Evolutionary conservation across 2,329 filamentous ascomycete species (phyloP).

Genomic region (Talaromyces sp.): DNA sequence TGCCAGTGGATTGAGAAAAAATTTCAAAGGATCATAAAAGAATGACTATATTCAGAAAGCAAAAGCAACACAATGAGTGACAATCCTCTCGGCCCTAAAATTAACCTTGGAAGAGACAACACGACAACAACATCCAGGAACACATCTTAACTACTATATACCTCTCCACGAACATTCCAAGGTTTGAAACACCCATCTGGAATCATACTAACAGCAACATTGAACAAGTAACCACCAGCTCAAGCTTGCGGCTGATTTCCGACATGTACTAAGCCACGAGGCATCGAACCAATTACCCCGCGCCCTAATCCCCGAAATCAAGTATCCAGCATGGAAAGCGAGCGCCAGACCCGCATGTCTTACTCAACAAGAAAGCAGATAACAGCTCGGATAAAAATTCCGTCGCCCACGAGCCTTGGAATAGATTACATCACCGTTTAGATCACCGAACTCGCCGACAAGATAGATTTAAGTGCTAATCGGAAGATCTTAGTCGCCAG

Average conservation of each 20-base stretch:
- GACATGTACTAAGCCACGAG: neutral
- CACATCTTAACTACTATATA: neutral
- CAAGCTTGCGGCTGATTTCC: neutral
- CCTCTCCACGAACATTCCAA: neutral
- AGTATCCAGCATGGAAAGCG: neutral
- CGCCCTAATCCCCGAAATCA: neutral
- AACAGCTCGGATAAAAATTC: constrained; percentile 1
- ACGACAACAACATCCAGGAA: too few relatives aligned
- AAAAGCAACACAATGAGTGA: neutral
- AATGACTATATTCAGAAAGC: neutral
- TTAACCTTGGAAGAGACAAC: too few relatives aligned
- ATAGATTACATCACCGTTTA: neutral
- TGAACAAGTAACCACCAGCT: neutral
- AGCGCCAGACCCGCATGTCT: neutral
- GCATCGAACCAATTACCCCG: neutral
- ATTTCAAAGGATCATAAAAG: neutral
- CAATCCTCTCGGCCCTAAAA: neutral
- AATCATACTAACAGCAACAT: neutral
- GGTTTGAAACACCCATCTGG: too few relatives aligned
- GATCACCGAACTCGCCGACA: neutral
- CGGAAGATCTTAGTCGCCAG: neutral
- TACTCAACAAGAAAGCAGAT: neutral
- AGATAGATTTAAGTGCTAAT: neutral
- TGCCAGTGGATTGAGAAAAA: too few relatives aligned
- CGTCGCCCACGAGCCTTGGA: neutral